Conservation (phyloP, 2,329 filamentous ascomycete genomes). For the Stagonosporopsis rhizophila region DNA sequence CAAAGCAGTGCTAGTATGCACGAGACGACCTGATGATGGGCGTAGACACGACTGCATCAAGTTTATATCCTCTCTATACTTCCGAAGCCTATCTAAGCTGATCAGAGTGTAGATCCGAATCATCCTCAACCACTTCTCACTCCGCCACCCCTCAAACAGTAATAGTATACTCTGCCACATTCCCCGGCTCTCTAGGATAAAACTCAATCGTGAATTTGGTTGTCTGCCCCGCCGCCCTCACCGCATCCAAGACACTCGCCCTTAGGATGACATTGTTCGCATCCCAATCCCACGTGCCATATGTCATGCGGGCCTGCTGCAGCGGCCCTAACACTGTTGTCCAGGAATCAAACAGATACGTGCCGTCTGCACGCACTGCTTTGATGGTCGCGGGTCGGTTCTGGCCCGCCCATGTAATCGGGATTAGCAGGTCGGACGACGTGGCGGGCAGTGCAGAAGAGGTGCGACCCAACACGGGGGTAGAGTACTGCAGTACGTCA, state of each 20-base stretch:
- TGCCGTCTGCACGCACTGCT: conserved; percentile 57
- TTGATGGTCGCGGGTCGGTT: conserved; percentile 60
- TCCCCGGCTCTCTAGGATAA: conserved; percentile 59
- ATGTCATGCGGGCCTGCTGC: conserved; percentile 59
- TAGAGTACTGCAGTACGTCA: conserved; percentile 62
- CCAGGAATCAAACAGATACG: conserved; percentile 63
- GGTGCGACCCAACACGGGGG: conserved; percentile 47
- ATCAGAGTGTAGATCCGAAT: neutral
- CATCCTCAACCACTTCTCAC: neutral
- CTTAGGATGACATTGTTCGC: conserved; percentile 56
- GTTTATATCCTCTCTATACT: neutral
- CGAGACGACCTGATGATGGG: too few species aligned
- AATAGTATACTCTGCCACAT: conserved; percentile 59
- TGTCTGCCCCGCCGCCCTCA: conserved; percentile 54
- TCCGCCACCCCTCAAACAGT: conserved; percentile 35
- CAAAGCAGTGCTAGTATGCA: neutral
- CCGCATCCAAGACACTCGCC: conserved; percentile 54
- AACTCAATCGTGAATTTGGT: conserved; percentile 64
- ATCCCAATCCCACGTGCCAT: conserved; percentile 60
- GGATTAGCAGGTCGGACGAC: conserved; percentile 56
- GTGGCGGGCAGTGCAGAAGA: conserved; percentile 27
- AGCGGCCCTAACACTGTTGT: conserved; percentile 61
- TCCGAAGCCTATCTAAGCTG: neutral
- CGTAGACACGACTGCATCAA: neutral
- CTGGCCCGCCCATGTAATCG: conserved; percentile 61